Conservation (phyloP, 2,329 filamentous ascomycete genomes). For the Didymella keratinophila region DNA sequence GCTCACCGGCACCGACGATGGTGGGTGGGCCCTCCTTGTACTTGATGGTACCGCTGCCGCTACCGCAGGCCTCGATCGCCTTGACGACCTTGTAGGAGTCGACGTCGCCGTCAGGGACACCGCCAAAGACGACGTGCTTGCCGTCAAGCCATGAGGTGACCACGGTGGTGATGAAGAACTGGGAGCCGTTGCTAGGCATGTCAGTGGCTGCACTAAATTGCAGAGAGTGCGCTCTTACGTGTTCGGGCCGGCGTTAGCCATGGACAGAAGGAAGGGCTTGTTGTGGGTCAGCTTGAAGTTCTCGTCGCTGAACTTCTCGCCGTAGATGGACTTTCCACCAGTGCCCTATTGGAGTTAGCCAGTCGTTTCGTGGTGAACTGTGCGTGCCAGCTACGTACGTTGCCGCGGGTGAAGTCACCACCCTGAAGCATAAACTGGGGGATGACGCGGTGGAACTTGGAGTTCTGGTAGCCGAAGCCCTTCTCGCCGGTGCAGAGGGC, state of each 20-base stretch:
- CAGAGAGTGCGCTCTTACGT: slow-evolving; percentile 63
- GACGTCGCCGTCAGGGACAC: slow-evolving; percentile 65
- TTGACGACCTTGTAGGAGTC: slow-evolving; percentile 64
- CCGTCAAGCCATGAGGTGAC: slow-evolving; percentile 74
- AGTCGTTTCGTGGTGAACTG: slow-evolving; percentile 1
- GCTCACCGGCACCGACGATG: slow-evolving; percentile 61
- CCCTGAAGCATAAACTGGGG: slow-evolving; percentile 95
- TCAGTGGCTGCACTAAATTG: slow-evolving; percentile 21
- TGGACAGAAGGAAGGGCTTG: slow-evolving; percentile 82
- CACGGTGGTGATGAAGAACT: slow-evolving; percentile 77
- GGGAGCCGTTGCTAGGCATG: slow-evolving; percentile 70
- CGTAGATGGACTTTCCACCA: slow-evolving; percentile 93
- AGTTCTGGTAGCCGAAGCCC: slow-evolving; percentile 83
- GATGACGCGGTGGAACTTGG: slow-evolving; percentile 92
- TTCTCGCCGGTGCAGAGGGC: slow-evolving; percentile 82
- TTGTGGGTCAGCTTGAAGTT: slow-evolving; percentile 83
- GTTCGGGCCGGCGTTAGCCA: slow-evolving; percentile 96
- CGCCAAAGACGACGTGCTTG: slow-evolving; percentile 85
- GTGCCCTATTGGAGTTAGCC: slow-evolving; percentile 69
- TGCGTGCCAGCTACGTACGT: slow-evolving; percentile 66
- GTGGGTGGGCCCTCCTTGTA: slow-evolving; percentile 60
- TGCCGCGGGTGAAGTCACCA: slow-evolving; percentile 91
- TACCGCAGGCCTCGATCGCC: slow-evolving; percentile 67
- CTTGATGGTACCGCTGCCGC: slow-evolving; percentile 61
- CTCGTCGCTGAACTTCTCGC: slow-evolving; percentile 93